Evolutionary conservation across 139 green algal species (phyloP), one percentile per base, ranked within the genome.

Genomic region (Choricystis sp.): DNA sequence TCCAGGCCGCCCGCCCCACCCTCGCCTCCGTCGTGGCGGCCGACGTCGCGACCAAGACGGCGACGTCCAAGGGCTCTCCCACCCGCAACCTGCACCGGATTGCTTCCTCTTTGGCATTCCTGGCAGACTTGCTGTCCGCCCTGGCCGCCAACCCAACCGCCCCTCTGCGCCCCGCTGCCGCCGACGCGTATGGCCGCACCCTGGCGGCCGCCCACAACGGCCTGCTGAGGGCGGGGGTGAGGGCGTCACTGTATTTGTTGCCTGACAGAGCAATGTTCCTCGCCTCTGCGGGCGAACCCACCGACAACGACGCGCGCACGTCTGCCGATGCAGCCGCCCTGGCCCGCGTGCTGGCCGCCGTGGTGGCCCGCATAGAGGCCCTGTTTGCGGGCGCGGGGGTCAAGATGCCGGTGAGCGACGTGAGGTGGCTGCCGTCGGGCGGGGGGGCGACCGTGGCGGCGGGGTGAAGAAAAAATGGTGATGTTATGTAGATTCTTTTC

Each of bases 21-120:
- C 61, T 72, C 28, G 19, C 20, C 20, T 56, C 66, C 61, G 57
- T 72, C 16, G 67, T 72, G 4, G 31, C 26, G 25, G 61, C 55
- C 24, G 67, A 72, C 61, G 49, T 23, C 22, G 21, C 19, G n/a
- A 29, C 29, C 19, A 62, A 62, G 29, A 21, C 19, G 21, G 60
- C 61, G 1, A 63, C 60, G 55, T 49, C 3, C 20, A 28, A 21
- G 9, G 40, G 40, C 40, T 52, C 40, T 16, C 9, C 40, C 9
- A 16, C 40, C 40, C 40, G 40, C 9, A 52, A 52, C 40, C 40
- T 52, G 40, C 40, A 52, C 40, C 40, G 40, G 9, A 16, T 52
- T 9, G 40, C 9, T 16, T 16, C 16, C 9, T 9, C 40, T 9
- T 16, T 52, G 9, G 40, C 40, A 16, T 52, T 52, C 40, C 40